Percentiles rank a stretch among this genome's conserved stretches.
phyloP scores from a whole-genome alignment of 495 filamentous ascomycete genomes.

The Pseudomonodictys pantanalensis region DNA sequence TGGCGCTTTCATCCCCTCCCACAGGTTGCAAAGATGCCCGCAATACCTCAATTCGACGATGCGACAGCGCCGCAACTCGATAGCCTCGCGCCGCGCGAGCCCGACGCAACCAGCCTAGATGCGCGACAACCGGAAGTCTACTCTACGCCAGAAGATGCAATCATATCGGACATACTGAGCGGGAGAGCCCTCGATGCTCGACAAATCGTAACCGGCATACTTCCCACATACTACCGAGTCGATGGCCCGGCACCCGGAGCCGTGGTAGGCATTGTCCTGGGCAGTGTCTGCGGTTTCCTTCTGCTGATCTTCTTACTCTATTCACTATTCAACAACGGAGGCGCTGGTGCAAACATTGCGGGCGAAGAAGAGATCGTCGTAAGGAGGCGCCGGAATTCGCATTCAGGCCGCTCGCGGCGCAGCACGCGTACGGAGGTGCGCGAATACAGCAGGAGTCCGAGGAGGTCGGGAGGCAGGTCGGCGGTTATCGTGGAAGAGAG shows the following conservation, averaged over 20 bases:
- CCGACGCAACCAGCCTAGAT: background rate
- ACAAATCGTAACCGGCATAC: slow-evolving; percentile 14
- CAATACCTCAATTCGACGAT: slow-evolving; percentile 2
- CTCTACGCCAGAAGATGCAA: background rate
- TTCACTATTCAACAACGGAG: slow-evolving; percentile 24
- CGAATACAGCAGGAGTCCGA: slow-evolving; percentile 35
- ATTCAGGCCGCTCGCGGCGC: slow-evolving; percentile 31
- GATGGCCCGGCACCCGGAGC: slow-evolving; percentile 63
- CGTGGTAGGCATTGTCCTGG: slow-evolving; percentile 81
- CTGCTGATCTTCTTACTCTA: slow-evolving; percentile 72
- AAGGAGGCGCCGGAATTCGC: slow-evolving; percentile 20
- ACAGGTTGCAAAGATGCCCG: slow-evolving; percentile 15
- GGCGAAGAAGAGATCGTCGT: slow-evolving; percentile 35
- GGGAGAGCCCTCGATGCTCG: background rate
- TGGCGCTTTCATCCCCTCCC: background rate
- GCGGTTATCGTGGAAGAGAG: slow-evolving; percentile 33
- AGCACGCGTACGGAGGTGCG: slow-evolving; percentile 37
- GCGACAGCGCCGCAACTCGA: background rate
- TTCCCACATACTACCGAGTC: slow-evolving; percentile 30
- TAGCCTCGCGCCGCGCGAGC: slow-evolving; percentile 16
- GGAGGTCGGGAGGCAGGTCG: slow-evolving; percentile 1
- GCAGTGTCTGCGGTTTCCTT: slow-evolving; percentile 77
- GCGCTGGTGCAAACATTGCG: slow-evolving; percentile 9
- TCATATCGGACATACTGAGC: background rate
- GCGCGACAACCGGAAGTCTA: slow-evolving; percentile 3